Evolutionary conservation across 176 grass and related monocot species (phyloP), one percentile per base, ranked within the genome.

Genomic region (Phoenix roebelenii): DNA sequence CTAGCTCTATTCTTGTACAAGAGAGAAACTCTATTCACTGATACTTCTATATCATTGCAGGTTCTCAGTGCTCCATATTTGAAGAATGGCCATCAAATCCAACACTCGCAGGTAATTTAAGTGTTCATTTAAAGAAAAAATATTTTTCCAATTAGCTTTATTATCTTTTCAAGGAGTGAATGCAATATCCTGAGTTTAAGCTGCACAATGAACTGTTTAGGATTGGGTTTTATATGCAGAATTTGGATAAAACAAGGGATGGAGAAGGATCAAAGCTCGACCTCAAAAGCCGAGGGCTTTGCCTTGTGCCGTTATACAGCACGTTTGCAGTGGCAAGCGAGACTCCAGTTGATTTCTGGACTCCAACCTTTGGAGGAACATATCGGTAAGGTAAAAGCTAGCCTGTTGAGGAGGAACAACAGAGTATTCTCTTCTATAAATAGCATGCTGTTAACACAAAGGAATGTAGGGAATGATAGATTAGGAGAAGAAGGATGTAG

Each of bases 1-100:
- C 35, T 6, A 14, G 0, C 5, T 30, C 28, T 30, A 44, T 12
- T 14, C 35, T 44, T 14, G 35, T 14, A 44, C 12, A 44, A 14
- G 5, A 44, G 10, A 44, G 1, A 12, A 28, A 14, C 35, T 44
- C 35, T 44, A 44, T 44, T 44, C 35, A 0, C 35, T 44, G 2
- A 12, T 44, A 44, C 10, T 44, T 44, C 14, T 44, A 12, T 12
- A 44, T 12, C 35, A 44, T 12, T 64, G 54, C 67, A 95, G 89
- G 76, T n/a, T 22, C 81, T 89, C 48, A 95, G 81, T 82, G 85
- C 89, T 85, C 89, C 89, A 74, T 88, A 85, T 83, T 74, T 89
- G 50, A 95, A 95, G 77, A 82, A 73, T 54, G 73, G 66, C 58
- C 83, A 91, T 77, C 84, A 85, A 66, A 71, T 80, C 81, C 89